Evolutionary conservation across 1,284 basidiomycete genomes (phyloP), one percentile per base, ranked within the genome.

Genomic region (Marasmius sp.): DNA sequence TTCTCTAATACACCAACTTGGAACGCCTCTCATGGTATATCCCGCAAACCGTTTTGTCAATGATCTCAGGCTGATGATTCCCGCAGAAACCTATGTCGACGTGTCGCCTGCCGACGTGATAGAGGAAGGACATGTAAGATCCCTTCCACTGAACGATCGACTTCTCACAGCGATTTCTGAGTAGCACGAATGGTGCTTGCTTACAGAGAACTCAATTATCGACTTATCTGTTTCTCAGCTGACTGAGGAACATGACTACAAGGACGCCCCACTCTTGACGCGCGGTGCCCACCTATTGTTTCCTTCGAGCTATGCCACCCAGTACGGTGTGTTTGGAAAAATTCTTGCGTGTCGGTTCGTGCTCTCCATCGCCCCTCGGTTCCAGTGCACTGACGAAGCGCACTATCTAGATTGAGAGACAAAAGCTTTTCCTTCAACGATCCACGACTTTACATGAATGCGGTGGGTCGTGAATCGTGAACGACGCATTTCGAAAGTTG

Each of bases 291-390:
- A 80, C 59, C 65, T 78, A 64, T 70, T 0, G 71, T 74, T 1
- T 74, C 70, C 18, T 70, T 78, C 50, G 62, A 69, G 72, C 7
- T 61, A 68, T 14, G 65, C 71, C 10, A 73, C 75, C 0, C 87
- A 88, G 62, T 87, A 88, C 63, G 86, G 86, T 0, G 80, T 88
- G 0, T 66, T 88, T 1, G 86, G 86, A 0, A 76, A 76, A 2
- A 70, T 79, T 0, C 16, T 85, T 0, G 71, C 77, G 0, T 77
- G 81, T 18, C 74, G 81, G 86, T 87, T 57, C 68, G 72, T 63
- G 6, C 22, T 8, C 9, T 14, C 56, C 9, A 45, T 5, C 1
- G 16, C 20, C 55, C 58, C 45, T n/a, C 48, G 14, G 11, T 37
- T 54, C 56, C 27, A 22, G 41, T 52, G 55, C 49, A 20, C 27